A percentile compares a stretch with the other conserved stretches of the same genome.
Evolutionary conservation across 2,329 filamentous ascomycete species (phyloP).

Genomic region (Tolypocladium paradoxum): DNA sequence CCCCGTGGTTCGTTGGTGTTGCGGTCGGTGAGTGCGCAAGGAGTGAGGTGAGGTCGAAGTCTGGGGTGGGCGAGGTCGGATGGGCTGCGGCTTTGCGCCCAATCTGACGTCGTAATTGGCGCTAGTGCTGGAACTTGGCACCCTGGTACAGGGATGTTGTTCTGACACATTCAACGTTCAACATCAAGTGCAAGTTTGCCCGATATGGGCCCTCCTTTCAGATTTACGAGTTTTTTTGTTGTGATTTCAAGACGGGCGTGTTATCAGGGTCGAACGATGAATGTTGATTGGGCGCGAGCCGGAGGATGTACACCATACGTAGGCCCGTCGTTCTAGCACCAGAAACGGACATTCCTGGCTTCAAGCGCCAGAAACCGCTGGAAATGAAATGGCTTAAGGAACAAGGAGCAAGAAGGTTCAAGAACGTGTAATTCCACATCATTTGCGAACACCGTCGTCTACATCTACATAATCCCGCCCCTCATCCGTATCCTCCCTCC

Average conservation of each 20-base stretch:
- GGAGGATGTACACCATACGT: not conserved
- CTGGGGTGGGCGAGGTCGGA: not conserved
- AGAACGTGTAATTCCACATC: not conserved
- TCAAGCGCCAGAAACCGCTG: not conserved
- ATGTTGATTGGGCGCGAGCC: not conserved
- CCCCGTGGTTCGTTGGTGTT: not conserved
- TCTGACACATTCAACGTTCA: not conserved
- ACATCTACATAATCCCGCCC: constrained; percentile 21
- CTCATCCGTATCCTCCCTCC: constrained; percentile 19
- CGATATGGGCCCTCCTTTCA: not conserved
- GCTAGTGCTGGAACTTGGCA: not conserved
- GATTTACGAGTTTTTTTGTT: not conserved
- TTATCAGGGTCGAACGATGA: not conserved
- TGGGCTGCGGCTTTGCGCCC: not conserved
- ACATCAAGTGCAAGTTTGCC: not conserved
- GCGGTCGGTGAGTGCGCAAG: not conserved
- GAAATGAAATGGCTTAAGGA: too few relatives aligned
- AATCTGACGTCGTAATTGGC: not conserved
- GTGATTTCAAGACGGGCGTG: not conserved
- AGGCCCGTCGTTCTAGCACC: not conserved
- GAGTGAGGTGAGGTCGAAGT: not conserved
- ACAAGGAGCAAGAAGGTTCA: too few relatives aligned
- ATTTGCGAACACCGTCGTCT: constrained; percentile 6
- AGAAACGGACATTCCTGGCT: not conserved
- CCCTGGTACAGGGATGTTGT: not conserved